These are phyloP conservation scores for Arthrinium phaeospermum DNA, from an alignment of 2,329 filamentous ascomycete species.

Conservation along the genomic window DNA sequence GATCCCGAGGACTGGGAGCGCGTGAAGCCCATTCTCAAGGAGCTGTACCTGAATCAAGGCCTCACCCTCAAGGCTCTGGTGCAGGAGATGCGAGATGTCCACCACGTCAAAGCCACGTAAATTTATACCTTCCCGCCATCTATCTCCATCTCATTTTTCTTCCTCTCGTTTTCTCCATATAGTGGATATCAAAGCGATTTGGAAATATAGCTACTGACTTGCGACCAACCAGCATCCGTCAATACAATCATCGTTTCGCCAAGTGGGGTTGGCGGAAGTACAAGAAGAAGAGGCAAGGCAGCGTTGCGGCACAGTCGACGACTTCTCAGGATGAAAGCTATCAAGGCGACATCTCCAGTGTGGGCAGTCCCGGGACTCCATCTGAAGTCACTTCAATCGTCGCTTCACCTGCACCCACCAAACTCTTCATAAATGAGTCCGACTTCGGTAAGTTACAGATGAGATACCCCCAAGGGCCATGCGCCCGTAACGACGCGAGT, in stretches of 20 bases:
- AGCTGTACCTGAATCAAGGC: slow-evolving; percentile 12
- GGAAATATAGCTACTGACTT: background rate
- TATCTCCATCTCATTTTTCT: background rate
- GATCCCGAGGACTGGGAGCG: slow-evolving; percentile 15
- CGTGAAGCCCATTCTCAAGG: slow-evolving; percentile 19
- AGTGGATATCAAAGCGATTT: background rate
- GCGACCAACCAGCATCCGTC: background rate
- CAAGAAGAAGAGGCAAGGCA: slow-evolving; percentile 8
- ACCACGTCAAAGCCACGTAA: slow-evolving; percentile 15
- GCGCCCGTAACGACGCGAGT: background rate
- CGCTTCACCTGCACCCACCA: slow-evolving; percentile 1
- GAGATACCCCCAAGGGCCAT: background rate
- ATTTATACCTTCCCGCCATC: background rate
- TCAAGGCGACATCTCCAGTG: background rate
- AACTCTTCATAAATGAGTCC: background rate
- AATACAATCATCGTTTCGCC: slow-evolving; percentile 12
- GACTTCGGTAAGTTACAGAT: slow-evolving; percentile 2
- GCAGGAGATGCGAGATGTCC: slow-evolving; percentile 1
- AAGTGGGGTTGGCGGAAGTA: slow-evolving; percentile 19
- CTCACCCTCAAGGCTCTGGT: slow-evolving; percentile 15
- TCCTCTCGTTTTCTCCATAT: background rate
- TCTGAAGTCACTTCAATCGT: background rate
- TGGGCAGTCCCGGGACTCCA: background rate
- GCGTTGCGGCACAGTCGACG: slow-evolving; percentile 5
- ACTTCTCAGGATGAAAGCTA: background rate